Conservation (phyloP, 306 rosid genomes). For the Ormosia semicastrata region DNA sequence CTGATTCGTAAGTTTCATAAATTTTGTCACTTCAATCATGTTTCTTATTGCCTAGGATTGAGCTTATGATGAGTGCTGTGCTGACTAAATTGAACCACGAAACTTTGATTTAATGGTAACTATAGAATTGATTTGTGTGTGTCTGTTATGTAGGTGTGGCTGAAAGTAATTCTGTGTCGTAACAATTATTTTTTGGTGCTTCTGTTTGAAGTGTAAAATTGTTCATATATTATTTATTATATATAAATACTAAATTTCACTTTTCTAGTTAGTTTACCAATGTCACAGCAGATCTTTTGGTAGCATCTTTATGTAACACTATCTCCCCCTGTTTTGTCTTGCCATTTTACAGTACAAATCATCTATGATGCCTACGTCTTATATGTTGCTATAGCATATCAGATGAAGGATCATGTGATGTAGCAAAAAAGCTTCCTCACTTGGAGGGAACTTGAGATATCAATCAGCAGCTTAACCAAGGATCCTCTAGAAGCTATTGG, state of each 20-base stretch:
- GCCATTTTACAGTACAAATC: constrained; percentile 41
- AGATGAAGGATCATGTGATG: constrained; percentile 46
- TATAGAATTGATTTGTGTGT: not conserved
- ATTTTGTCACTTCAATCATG: not conserved
- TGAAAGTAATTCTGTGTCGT: not conserved
- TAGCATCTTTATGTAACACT: constrained; percentile 1
- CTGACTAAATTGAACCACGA: not conserved
- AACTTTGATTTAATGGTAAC: not conserved
- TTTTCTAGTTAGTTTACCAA: not conserved
- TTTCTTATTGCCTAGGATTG: not conserved
- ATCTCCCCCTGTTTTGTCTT: not conserved
- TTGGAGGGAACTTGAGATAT: constrained; percentile 66
- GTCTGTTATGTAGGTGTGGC: not conserved
- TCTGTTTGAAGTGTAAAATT: constrained; percentile 3
- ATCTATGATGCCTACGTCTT: constrained; percentile 43
- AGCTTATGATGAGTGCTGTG: not conserved
- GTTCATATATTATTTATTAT: not conserved
- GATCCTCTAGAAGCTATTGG: constrained; percentile 50
- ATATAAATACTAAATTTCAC: not conserved
- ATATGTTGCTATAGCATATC: constrained; percentile 42
- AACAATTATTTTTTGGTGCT: not conserved
- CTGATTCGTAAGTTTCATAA: constrained; percentile 25
- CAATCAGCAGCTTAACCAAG: constrained; percentile 26
- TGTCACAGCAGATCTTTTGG: constrained; percentile 3
- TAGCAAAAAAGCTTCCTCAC: constrained; percentile 43